These are phyloP conservation scores for Diplodia sapinea DNA, from an alignment of 2,329 filamentous ascomycete genomes.

Conservation along the genomic window DNA sequence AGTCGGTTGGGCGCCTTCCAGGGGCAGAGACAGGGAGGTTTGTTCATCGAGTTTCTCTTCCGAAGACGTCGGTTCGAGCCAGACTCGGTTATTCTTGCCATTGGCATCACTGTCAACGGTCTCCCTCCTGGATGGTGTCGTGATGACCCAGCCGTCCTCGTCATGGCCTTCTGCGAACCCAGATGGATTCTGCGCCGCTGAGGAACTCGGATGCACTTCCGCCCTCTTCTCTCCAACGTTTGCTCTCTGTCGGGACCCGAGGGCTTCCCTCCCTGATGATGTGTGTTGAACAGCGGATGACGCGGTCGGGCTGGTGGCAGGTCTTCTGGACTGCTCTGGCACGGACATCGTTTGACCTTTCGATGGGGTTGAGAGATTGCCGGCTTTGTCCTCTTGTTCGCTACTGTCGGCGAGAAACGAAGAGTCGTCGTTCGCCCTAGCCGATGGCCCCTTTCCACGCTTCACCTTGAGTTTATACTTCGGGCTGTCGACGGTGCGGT, in stretches of 20 bases:
- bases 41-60: constrained; percentile 43
- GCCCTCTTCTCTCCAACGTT: constrained; percentile 38
- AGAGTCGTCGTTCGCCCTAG: constrained; percentile 50
- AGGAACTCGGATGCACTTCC: constrained; percentile 36
- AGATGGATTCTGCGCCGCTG: constrained; percentile 31
- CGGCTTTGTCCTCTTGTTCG: constrained; percentile 56
- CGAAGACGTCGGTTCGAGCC: constrained; percentile 48
- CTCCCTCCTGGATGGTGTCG: constrained; percentile 37
- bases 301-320: constrained; percentile 41
- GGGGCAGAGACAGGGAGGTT: constrained; percentile 45
- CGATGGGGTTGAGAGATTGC: constrained; percentile 4
- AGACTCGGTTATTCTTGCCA: constrained; percentile 44
- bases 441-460: constrained; percentile 36
- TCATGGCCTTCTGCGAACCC: constrained; percentile 36
- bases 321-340: constrained; percentile 41
- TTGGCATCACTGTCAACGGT: constrained; percentile 34
- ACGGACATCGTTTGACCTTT: constrained; percentile 29
- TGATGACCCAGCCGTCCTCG: constrained; percentile 48
- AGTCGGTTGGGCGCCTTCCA: constrained; percentile 43
- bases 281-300: constrained; percentile 34
- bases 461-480: constrained; percentile 52
- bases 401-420: constrained; percentile 60
- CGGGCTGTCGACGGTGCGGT: constrained; percentile 40
- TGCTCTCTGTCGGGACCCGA: constrained; percentile 36
- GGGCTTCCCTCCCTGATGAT: constrained; percentile 34